Base-by-base conservation (phyloP, 2,329 filamentous ascomycete species). In the Paraphaeosphaeria sporulosa region DNA sequence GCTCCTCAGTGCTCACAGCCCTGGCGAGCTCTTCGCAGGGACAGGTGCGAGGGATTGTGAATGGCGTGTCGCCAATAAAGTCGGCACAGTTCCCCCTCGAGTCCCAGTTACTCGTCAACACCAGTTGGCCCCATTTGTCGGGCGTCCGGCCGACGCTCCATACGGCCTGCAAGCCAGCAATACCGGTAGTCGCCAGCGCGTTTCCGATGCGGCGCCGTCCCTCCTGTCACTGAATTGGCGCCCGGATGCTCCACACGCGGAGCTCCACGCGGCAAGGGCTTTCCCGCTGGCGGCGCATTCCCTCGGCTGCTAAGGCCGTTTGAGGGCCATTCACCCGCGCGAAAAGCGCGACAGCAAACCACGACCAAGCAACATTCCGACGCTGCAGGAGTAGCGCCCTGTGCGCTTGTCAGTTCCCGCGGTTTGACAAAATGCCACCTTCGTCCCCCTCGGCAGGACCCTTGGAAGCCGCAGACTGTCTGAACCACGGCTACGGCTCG, bases 401-500 rank as follows among this genome's bases (percentile, higher is more conserved):
- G 30, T 38, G 32, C 32, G 48, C 21, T 25, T 42, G 19, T 23
- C 9, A 25, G 19, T 40, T 27, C 25, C 34, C 49, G 36, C 40
- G 9, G 36, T 23, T 27, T 36, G 55, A 51, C 48, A 58, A 52
- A 58, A 58, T 52, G 49, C 49, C 21, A 52, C 49, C 36, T 40
- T n/a, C 9, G 36, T 40, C 10, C 3, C 21, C 21, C 49, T 19
- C n/a, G n/a, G 21, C 40, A 21, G 17, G 7, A 43, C 17, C 49
- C 3, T 25, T 25, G 46, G 30, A 51, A 23, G 23, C 51, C 44
- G n/a, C 44, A 23, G 36, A 30, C 56, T 19, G 21, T 25, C 48
- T 15, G 32, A 52, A 55, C 43, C 21, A 2, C 32, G 49, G 55
- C 64, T 61, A 71, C 70, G 67, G 57, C 50, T 2, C 40, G 49